Evolutionary conservation across 2,329 filamentous ascomycete genomes (phyloP), one percentile per base, ranked within the genome.

Genomic region (Exophiala mesophila): DNA sequence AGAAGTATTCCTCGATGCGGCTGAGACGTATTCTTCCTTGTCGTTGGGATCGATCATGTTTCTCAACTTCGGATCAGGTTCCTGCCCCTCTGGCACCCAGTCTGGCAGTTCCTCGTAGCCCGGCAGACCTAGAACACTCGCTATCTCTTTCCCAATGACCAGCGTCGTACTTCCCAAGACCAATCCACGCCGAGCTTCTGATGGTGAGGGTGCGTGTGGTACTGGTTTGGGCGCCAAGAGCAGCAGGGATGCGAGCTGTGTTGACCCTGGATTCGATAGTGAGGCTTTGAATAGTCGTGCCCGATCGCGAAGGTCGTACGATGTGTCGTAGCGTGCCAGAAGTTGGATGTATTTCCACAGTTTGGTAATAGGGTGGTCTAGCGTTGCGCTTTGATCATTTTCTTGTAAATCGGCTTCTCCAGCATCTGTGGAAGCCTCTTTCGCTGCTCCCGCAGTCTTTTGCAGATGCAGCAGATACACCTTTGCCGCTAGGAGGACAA

Each of bases 181-280:
- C 44, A 90, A 83, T 1, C 80, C 82, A 51, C 82, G 86, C 23
- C 89, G 78, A 2, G 78, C 81, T 60, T 95, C 89, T 0, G 87
- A 94, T 1, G 92, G 92, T 45, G 86, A 94, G 0, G 88, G 88
- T 0, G 85, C 84, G 47, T 94, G 87, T 0, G 92, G 92, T 0
- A 92, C 88, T 0, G 92, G 90, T 61, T 98, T 98, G 0, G 92
- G 89, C 0, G 92, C 92, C 2, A 97, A 76, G 1, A 98, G 80
- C 62, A 97, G 84, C 10, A 98, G 73, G 1, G 85, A 88, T 2
- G 92, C 92, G 12, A 98, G 77, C 62, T 97, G 88, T 1, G 80
- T 84, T 5, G 77, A 79, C 2, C 74, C 71, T 1, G 89, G 87
- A 3, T 85, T 80, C 3, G 80, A 76, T 2, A 98, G 77, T 1